Evolutionary conservation across 1,139 yeast species (phyloP).

Genomic region (Magnusiomyces tetraspermus): DNA sequence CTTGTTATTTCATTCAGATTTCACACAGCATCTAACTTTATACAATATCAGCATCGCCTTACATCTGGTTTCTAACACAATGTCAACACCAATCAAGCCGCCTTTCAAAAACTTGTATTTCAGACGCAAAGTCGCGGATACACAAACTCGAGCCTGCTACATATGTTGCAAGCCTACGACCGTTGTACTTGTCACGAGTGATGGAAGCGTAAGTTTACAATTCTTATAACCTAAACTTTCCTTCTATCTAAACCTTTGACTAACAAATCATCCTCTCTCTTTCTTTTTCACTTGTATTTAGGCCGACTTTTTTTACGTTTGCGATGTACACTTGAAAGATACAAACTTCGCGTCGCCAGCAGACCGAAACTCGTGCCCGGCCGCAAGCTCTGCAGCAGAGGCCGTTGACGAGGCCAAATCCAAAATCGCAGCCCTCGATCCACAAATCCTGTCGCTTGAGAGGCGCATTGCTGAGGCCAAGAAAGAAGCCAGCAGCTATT

Average conservation of each 20-base stretch:
- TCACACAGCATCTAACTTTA: too few relatives aligned
- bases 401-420: constrained; percentile 40
- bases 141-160: constrained; percentile 50
- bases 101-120: constrained; percentile 47
- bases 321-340: constrained; percentile 56
- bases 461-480: constrained; percentile 9
- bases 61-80: too few relatives aligned
- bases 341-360: constrained; percentile 50
- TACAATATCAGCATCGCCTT: too few relatives aligned
- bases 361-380: constrained; percentile 28
- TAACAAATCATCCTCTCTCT: neutral
- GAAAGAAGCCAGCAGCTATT: constrained; percentile 10
- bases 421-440: constrained; percentile 35
- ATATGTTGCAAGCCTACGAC: constrained; percentile 60
- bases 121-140: constrained; percentile 46
- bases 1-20: too few relatives aligned
- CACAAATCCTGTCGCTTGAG: constrained; percentile 36
- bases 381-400: neutral
- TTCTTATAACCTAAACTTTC: neutral
- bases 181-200: constrained; percentile 49
- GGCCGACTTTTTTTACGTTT: constrained; percentile 59
- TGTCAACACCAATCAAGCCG: neutral
- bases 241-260: neutral
- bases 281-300: constrained; percentile 16
- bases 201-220: constrained; percentile 27